A percentile compares a stretch with the other conserved stretches of the same genome.
These are phyloP conservation scores for Physcomitrellopsis africana DNA, from an alignment of 225 moss, liverwort and hornwort species.

Conservation along the genomic window DNA sequence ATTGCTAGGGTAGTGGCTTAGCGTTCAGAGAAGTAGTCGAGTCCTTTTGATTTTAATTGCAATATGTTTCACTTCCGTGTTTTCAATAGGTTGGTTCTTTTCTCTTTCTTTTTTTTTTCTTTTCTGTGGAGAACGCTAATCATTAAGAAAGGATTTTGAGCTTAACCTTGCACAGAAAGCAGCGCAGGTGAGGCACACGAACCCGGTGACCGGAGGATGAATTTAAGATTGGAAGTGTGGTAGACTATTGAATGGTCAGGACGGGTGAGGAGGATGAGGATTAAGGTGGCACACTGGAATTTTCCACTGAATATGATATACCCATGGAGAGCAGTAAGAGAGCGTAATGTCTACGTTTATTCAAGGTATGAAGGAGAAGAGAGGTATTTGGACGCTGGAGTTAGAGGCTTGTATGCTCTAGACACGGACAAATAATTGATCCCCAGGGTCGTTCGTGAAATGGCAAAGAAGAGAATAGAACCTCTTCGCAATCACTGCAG, in stretches of 20 bases:
- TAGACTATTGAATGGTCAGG: slow-evolving; percentile 76
- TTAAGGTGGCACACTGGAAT: slow-evolving; percentile 85
- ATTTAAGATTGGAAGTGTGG: slow-evolving; percentile 87
- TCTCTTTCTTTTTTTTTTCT: too few species aligned
- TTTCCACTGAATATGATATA: slow-evolving; percentile 82
- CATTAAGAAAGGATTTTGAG: slow-evolving; percentile 9
- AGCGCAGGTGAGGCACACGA: slow-evolving; percentile 31
- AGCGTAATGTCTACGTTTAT: slow-evolving; percentile 78
- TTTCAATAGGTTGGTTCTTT: slow-evolving; percentile 26
- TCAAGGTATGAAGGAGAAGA: slow-evolving; percentile 82
- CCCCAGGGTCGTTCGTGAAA: slow-evolving; percentile 73
- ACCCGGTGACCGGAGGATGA: slow-evolving; percentile 71
- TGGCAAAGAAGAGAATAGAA: slow-evolving; percentile 75
- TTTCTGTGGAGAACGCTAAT: slow-evolving; percentile 9
- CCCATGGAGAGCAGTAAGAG: slow-evolving; percentile 71
- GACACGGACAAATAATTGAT: slow-evolving; percentile 94
- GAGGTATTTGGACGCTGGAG: slow-evolving; percentile 48
- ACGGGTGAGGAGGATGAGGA: slow-evolving; percentile 78
- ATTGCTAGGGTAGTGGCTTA: too few species aligned
- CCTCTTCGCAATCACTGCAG: background rate
- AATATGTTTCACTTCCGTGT: background rate
- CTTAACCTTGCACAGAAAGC: slow-evolving; percentile 22
- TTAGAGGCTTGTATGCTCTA: slow-evolving; percentile 71
- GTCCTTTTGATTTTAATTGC: slow-evolving; percentile 9
- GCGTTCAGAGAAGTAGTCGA: background rate